Percentiles rank a stretch among this genome's conserved stretches.
phyloP scores from a whole-genome alignment of 164 flowering plant species.

The Sedum album region DNA sequence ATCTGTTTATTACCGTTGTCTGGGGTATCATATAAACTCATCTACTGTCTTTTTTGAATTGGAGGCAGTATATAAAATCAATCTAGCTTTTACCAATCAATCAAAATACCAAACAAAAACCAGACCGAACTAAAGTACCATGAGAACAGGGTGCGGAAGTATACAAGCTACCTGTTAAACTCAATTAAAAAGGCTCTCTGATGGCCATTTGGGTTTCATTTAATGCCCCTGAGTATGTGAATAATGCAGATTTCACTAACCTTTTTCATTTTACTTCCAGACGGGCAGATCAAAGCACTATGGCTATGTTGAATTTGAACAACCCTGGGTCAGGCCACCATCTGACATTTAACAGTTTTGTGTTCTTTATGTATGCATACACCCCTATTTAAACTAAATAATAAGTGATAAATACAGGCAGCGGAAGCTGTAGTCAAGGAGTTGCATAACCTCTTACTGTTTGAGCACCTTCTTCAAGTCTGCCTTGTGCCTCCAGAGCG shows the following conservation, averaged over 20 bases:
- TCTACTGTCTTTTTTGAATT: too few species aligned
- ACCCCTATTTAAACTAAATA: neutral
- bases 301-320: constrained; percentile 82
- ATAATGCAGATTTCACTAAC: neutral
- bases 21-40: too few species aligned
- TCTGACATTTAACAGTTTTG: neutral
- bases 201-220: too few species aligned
- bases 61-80: too few species aligned
- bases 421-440: constrained; percentile 75
- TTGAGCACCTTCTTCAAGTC: constrained; percentile 84
- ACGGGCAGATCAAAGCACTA: constrained; percentile 88
- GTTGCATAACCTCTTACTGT: constrained; percentile 75
- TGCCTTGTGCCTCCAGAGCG: constrained; percentile 62
- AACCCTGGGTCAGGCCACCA: constrained; percentile 49
- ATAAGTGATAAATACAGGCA: constrained; percentile 41
- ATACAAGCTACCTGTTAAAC: too few species aligned
- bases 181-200: too few species aligned
- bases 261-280: constrained; percentile 27
- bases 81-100: too few species aligned
- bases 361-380: neutral
- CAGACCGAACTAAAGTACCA: too few species aligned
- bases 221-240: too few species aligned
- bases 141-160: too few species aligned
- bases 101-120: too few species aligned
- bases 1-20: too few species aligned